Evolutionary conservation across 2,329 filamentous ascomycete genomes (phyloP), one percentile per base, ranked within the genome.

Genomic region (Diaporthe citrichinensis): DNA sequence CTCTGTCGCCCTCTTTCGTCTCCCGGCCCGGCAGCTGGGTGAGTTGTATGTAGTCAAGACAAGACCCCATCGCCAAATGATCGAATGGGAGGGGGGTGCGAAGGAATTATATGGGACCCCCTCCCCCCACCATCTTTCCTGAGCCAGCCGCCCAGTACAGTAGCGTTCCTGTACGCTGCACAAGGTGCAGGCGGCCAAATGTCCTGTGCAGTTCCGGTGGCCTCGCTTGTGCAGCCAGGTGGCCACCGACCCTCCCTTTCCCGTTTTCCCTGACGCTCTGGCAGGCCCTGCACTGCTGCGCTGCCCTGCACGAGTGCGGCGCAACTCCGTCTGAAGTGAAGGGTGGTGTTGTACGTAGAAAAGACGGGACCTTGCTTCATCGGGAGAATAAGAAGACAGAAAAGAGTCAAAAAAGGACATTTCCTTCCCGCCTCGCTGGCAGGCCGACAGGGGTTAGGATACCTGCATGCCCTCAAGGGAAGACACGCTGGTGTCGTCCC

Each of bases 121-220:
- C 58, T 12, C 44, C 23, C 46, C 14, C 65, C 46, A 53, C 46
- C 65, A 68, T 53, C 23, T 53, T 31, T 20, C 51, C 67, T 69
- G 71, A 57, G 71, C 65, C 58, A 55, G 49, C 46, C 73, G 74
- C 73, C 75, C 58, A 69, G 74, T 49, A 62, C 75, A 76, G 73
- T 76, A 76, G 75, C 61, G 75, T n/a, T 71, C 59, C 75, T 75
- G 75, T 75, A 75, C 59, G 46, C 74, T 76, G 73, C 68, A 76
- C 17, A 25, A 71, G 53, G 75, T 76, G 75, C 75, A 76, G 71
- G 72, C 75, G 75, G 75, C 75, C 68, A 76, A 68, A 72, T 75
- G 61, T 75, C 73, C 74, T 74, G 72, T 74, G 74, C 74, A 71
- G 46, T 72, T 74, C 74, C 73, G 75, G 71, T 67, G 72, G 75